These are phyloP conservation scores for Moricandia arvensis DNA, from an alignment of 345 rosid genomes.

Conservation along the genomic window DNA sequence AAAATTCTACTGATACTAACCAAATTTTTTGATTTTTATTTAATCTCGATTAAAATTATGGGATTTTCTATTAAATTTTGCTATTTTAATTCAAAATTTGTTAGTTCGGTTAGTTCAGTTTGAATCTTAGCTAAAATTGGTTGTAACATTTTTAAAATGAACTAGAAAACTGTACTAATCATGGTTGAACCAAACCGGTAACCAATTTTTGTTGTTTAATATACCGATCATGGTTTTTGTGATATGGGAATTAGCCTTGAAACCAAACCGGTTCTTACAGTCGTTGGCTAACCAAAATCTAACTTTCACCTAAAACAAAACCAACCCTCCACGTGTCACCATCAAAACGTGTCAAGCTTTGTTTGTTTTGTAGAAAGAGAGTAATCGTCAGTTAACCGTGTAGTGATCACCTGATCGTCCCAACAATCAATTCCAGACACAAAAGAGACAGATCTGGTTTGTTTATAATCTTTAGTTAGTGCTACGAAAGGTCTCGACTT, in stretches of 20 bases:
- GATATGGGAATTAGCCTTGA: too few relatives aligned
- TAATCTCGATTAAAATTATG: too few relatives aligned
- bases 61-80: too few relatives aligned
- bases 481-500: background rate
- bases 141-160: too few relatives aligned
- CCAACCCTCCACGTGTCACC: background rate
- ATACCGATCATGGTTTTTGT: background rate
- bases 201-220: background rate
- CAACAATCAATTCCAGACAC: background rate
- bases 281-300: background rate
- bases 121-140: too few relatives aligned
- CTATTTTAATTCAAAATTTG: too few relatives aligned
- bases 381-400: background rate
- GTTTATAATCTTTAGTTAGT: too few relatives aligned
- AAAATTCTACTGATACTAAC: too few relatives aligned
- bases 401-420: background rate
- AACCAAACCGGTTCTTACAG: background rate
- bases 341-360: background rate
- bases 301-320: background rate
- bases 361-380: background rate
- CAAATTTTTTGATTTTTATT: too few relatives aligned
- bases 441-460: background rate
- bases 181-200: too few relatives aligned
- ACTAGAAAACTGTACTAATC: too few relatives aligned
- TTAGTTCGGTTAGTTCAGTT: too few relatives aligned